Evolutionary conservation across 768 basidiomycete species (phyloP), one percentile per base, ranked within the genome.

Genomic region (Psilocybe sp.): DNA sequence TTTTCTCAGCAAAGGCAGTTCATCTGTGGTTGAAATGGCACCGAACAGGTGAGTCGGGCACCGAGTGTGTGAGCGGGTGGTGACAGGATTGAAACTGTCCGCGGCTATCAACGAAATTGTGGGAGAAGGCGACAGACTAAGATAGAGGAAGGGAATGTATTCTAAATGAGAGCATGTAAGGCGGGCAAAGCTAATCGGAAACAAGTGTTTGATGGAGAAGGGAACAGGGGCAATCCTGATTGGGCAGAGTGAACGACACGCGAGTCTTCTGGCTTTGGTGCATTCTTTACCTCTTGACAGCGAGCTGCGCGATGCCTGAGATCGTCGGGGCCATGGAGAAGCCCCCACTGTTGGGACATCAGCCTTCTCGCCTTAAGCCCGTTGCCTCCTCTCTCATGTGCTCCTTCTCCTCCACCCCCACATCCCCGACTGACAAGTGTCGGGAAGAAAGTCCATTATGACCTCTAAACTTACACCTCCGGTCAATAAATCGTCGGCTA

Each of bases 251-350:
- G 51, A 34, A 31, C 47, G 20, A 57, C 49, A 59, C 50, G 52
- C 46, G 33, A 44, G 43, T 44, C 39, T 40, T 41, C 53, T 40
- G 15, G 40, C 44, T 47, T 47, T 51, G 50, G 50, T 56, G 50
- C 54, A 46, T 50, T 28, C 50, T 54, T 56, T 55, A 39, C 51
- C 49, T 52, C 48, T 48, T 60, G 57, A 58, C 60, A 58, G 56
- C 54, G 47, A 57, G 42, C 51, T 41, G 45, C 41, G 51, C 56
- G 52, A 57, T 57, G 58, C 39, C 39, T 58, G 54, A 60, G 64
- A 65, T 65, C 62, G 60, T 62, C 64, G 52, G 60, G 23, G 54
- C 58, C 52, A 57, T 53, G 50, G 55, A 59, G 63, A 62, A 62
- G 63, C 58, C 36, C 35, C 52, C 51, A 49, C 51, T 52, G 50